Base-by-base conservation (phyloP, 176 grass and related monocot genomes). In the Alopecurus myosuroides region DNA sequence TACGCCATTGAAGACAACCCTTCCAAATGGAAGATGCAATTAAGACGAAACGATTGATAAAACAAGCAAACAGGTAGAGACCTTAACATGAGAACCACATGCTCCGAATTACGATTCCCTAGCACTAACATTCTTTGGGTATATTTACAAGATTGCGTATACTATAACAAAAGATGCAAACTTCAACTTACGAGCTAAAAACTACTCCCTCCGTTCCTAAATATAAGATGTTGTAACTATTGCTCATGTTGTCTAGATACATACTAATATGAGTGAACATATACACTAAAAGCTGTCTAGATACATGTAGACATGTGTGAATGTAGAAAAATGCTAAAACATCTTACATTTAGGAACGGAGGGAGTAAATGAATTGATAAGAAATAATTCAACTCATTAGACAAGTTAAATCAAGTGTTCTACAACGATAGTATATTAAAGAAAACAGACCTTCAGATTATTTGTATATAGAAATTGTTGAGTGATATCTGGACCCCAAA, bases 401-500 rank as follows among this genome's bases (percentile, higher is more conserved):
- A 61, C 13, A 51, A 31, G 72, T 70, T 37, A n/a, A 80, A 80
- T 49, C 10, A 30, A 82, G 64, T 7, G 55, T 45, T 49, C 25
- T 65, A 23, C 0, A 44, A 37, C 3, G 50, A 42, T 48, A 74
- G 79, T 71, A 84, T 77, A 75, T 67, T 28, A 70, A 49, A 60
- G 22, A 69, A 76, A 49, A 53, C 91, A 11, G 50, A 99, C 97
- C 97, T 99, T 99, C 20, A 99, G 77, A 73, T 94, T 85, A 70
- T 99, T 90, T 83, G 91, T 94, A 41, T 77, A 81, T 33, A 99
- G 57, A 85, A 99, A 99, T 28, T 96, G 91, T 53, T 99, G 93
- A 76, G 93, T 99, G 74, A 94, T 92, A 83, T 99, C 97, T 35
- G 97, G 97, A 60, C 97, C 97, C 97, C 97, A 99, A 77, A 99